Conservation (phyloP, 441 rosid genomes). For the Iberis amara region DNA sequence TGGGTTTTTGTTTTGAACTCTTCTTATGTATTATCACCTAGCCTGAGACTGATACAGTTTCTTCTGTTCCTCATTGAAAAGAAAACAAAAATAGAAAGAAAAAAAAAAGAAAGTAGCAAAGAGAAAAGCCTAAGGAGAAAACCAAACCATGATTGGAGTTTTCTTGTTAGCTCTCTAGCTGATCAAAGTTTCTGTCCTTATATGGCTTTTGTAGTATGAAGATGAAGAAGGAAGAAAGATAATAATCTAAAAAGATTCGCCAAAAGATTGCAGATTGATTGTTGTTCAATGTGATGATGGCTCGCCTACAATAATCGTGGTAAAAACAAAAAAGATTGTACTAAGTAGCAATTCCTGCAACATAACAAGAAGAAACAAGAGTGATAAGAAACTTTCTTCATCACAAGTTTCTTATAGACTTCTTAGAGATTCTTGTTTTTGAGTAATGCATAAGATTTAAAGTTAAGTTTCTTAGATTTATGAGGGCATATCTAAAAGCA, state of each 20-base stretch:
- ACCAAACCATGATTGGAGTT: conserved; percentile 55
- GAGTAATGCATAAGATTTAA: not conserved
- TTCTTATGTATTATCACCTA: conserved; percentile 51
- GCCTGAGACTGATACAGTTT: conserved; percentile 54
- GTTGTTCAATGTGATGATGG: conserved; percentile 44
- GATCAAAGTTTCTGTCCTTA: conserved; percentile 17
- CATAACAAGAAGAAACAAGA: conserved; percentile 18
- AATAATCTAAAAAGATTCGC: conserved; percentile 23
- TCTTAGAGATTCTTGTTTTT: conserved; percentile 2
- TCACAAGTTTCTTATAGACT: conserved; percentile 22
- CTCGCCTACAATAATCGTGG: conserved; percentile 41
- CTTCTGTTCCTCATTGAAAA: conserved; percentile 58
- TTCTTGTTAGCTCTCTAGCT: conserved; percentile 53
- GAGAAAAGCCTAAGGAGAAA: conserved; percentile 33
- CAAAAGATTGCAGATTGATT: conserved; percentile 32
- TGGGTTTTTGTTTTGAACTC: conserved; percentile 23
- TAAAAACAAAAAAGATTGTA: conserved; percentile 34
- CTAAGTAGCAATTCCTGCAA: conserved; percentile 69
- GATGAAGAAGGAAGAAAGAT: conserved; percentile 21
- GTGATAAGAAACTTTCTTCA: conserved; percentile 16
- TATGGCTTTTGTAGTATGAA: conserved; percentile 30
- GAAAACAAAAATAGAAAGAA: conserved; percentile 54
- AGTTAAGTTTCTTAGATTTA: conserved; percentile 11
- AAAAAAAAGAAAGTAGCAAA: conserved; percentile 38
- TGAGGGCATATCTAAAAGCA: conserved; percentile 12